Conservation (phyloP, 1,284 basidiomycete species). For the Ceratobasidium sp. region DNA sequence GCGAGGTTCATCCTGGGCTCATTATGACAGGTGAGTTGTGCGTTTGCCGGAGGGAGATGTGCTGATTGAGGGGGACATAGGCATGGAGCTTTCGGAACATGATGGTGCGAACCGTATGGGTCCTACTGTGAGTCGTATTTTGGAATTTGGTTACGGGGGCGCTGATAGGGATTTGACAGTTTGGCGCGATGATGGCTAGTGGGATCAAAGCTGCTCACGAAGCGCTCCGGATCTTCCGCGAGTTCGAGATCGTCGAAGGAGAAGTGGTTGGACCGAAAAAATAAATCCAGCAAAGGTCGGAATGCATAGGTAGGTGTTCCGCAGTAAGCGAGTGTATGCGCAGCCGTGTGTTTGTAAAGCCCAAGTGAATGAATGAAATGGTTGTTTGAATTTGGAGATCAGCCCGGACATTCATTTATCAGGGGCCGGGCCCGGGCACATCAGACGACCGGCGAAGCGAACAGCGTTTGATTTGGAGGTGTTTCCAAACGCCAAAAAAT, state of each 20-base stretch:
- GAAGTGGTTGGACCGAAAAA: slow-evolving; percentile 60
- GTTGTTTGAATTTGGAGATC: neutral
- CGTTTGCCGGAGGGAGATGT: no score
- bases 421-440: neutral
- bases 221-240: slow-evolving; percentile 69
- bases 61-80: no score
- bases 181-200: slow-evolving; percentile 82
- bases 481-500: neutral
- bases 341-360: neutral
- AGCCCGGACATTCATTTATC: neutral
- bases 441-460: neutral
- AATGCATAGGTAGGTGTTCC: neutral
- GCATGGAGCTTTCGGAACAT: slow-evolving; percentile 83
- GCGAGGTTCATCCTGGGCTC: slow-evolving; percentile 81
- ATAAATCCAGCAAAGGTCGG: neutral
- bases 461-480: neutral
- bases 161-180: slow-evolving; percentile 46
- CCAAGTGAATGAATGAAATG: neutral
- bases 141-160: neutral
- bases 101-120: slow-evolving; percentile 85
- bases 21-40: slow-evolving; percentile 72
- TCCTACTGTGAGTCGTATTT: slow-evolving; percentile 56
- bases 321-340: neutral
- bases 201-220: slow-evolving; percentile 81
- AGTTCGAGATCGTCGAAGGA: slow-evolving; percentile 67